These are phyloP conservation scores for Nakazawaea ishiwadae DNA, from an alignment of 805 yeast species.

Conservation along the genomic window DNA sequence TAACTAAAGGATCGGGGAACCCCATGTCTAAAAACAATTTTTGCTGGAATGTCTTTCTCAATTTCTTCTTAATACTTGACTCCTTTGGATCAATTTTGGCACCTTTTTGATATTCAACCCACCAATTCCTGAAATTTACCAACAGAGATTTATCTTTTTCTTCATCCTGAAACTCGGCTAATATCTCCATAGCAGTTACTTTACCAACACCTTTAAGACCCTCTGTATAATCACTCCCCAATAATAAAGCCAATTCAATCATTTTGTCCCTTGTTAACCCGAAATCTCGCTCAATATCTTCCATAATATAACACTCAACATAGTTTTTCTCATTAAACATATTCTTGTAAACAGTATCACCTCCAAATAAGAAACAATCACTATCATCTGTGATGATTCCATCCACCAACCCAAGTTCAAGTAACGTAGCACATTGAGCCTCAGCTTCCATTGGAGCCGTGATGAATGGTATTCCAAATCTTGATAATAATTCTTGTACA, in stretches of 20 bases:
- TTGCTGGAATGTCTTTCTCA: constrained; percentile 53
- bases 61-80: constrained; percentile 47
- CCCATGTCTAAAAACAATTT: constrained; percentile 50
- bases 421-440: constrained; percentile 90
- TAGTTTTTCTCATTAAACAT: constrained; percentile 91
- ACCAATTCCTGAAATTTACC: constrained; percentile 48
- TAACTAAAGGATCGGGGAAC: constrained; percentile 69
- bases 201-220: constrained; percentile 95
- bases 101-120: constrained; percentile 40
- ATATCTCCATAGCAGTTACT: constrained; percentile 82
- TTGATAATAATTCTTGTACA: constrained; percentile 78
- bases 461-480: constrained; percentile 92
- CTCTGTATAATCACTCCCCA: constrained; percentile 94
- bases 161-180: constrained; percentile 72
- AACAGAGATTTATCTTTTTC: constrained; percentile 19
- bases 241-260: constrained; percentile 74
- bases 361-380: constrained; percentile 94
- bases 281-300: constrained; percentile 53
- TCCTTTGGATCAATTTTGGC: constrained; percentile 34
- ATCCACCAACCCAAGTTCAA: constrained; percentile 70
- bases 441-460: constrained; percentile 99
- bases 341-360: constrained; percentile 76
- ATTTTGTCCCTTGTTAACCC: constrained; percentile 62
- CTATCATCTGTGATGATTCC: constrained; percentile 97
- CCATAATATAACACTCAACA: constrained; percentile 75